Evolutionary conservation across 129 eudicot species (phyloP).

Genomic region (Oenanthe sinensis): DNA sequence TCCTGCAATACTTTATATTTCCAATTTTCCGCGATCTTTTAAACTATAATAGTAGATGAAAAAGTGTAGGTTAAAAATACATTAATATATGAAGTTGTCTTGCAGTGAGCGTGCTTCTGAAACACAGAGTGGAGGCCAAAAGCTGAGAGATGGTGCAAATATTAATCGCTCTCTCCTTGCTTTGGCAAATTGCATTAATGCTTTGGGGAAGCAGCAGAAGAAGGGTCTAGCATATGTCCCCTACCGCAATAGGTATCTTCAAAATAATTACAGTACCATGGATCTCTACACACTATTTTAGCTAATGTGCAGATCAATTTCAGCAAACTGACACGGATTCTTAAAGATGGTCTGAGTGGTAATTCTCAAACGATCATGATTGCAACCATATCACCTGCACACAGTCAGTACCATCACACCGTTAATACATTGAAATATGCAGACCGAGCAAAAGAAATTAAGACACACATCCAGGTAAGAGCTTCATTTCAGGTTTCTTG

Average conservation of each 20-base stretch:
- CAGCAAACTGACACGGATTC: slow-evolving; percentile 94
- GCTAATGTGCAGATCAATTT: slow-evolving; percentile 19
- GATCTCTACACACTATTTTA: slow-evolving; percentile 12
- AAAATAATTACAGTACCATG: slow-evolving; percentile 10
- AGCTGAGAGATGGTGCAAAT: slow-evolving; percentile 93
- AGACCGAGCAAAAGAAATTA: slow-evolving; percentile 89
- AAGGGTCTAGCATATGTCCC: slow-evolving; percentile 97
- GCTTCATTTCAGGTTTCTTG: background rate
- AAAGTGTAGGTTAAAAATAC: background rate
- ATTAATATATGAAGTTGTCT: slow-evolving; percentile 14
- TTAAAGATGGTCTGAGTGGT: slow-evolving; percentile 95
- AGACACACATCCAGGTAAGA: slow-evolving; percentile 86
- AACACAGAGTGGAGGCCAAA: slow-evolving; percentile 83
- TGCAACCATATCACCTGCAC: slow-evolving; percentile 89
- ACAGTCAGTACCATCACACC: slow-evolving; percentile 84
- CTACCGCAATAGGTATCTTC: slow-evolving; percentile 75
- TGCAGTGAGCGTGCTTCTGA: slow-evolving; percentile 93
- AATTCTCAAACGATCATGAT: slow-evolving; percentile 91
- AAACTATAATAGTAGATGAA: background rate
- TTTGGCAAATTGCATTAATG: slow-evolving; percentile 93
- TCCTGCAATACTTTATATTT: background rate
- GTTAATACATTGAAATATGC: slow-evolving; percentile 92
- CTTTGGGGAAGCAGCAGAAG: slow-evolving; percentile 88
- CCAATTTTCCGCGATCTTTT: background rate
- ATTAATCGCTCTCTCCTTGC: slow-evolving; percentile 92